phyloP scores from a whole-genome alignment of 257 asterid species.

The Nicotiana tabacum region DNA sequence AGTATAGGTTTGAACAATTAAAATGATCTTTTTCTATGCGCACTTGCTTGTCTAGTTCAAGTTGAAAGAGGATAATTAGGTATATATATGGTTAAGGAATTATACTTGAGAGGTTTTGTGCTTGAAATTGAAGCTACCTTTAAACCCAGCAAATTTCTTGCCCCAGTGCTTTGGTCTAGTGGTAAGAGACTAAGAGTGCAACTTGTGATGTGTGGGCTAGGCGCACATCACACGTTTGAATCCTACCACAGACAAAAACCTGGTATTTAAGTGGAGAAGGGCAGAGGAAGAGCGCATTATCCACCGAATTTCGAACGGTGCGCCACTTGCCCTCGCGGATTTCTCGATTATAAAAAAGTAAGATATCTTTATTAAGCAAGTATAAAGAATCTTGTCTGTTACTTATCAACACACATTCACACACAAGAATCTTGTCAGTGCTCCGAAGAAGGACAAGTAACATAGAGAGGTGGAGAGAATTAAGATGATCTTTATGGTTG shows the following conservation, averaged over 20 bases:
- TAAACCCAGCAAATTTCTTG: not conserved
- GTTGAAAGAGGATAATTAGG: not conserved
- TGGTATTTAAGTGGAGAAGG: not conserved
- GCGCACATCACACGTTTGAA: not conserved
- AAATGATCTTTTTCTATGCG: not conserved
- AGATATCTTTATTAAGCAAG: not conserved
- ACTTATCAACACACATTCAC: not conserved
- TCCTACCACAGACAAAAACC: not conserved
- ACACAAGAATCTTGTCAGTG: not conserved
- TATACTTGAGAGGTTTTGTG: not conserved
- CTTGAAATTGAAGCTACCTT: not conserved
- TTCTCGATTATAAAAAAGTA: no score
- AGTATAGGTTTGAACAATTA: not conserved
- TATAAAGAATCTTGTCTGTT: not conserved
- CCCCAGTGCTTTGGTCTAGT: not conserved
- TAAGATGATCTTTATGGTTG: no score
- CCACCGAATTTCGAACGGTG: no score
- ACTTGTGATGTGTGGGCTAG: not conserved
- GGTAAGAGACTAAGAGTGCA: not conserved
- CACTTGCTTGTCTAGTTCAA: not conserved
- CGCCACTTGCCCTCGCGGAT: no score
- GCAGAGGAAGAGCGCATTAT: not conserved
- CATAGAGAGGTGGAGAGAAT: not conserved
- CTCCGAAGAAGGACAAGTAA: not conserved
- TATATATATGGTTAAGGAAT: not conserved